phyloP scores from a whole-genome alignment of 75 land plant genomes.

The Cunninghamia lanceolata region DNA sequence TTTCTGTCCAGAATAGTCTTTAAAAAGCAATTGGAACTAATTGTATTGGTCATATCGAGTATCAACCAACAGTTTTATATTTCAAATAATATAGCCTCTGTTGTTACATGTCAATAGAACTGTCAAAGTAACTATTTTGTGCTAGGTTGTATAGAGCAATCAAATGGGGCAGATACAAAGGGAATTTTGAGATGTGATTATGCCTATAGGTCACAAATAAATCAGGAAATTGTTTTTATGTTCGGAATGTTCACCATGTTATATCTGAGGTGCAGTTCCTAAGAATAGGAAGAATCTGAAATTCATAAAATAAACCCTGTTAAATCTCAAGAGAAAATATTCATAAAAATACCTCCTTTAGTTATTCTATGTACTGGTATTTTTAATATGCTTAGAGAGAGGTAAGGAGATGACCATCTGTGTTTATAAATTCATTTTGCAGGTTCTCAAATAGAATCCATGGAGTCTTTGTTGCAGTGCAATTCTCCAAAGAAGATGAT shows the following conservation, averaged over 20 bases:
- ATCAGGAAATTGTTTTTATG: not conserved
- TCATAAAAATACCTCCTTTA: not conserved
- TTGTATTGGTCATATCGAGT: not conserved
- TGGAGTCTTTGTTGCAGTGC: not conserved
- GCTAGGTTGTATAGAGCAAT: not conserved
- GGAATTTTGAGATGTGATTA: not conserved
- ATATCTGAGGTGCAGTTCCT: not conserved
- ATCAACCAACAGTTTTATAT: not conserved
- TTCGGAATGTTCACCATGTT: not conserved
- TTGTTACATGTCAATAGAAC: not conserved
- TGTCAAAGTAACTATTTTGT: not conserved
- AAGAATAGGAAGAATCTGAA: not conserved
- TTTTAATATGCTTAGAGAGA: not conserved
- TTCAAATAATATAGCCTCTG: not conserved
- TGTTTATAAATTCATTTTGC: not conserved
- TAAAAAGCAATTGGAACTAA: not conserved
- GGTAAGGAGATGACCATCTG: not conserved
- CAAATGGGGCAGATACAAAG: not conserved
- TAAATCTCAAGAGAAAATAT: not conserved
- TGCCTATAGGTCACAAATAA: not conserved
- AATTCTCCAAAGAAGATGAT: not conserved
- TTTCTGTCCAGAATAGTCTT: not conserved
- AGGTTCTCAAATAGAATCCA: not conserved
- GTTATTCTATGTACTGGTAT: not conserved
- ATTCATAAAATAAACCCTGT: not conserved